These are phyloP conservation scores for Taphrina deformans DNA, from an alignment of 1,139 yeast species.

Conservation along the genomic window DNA sequence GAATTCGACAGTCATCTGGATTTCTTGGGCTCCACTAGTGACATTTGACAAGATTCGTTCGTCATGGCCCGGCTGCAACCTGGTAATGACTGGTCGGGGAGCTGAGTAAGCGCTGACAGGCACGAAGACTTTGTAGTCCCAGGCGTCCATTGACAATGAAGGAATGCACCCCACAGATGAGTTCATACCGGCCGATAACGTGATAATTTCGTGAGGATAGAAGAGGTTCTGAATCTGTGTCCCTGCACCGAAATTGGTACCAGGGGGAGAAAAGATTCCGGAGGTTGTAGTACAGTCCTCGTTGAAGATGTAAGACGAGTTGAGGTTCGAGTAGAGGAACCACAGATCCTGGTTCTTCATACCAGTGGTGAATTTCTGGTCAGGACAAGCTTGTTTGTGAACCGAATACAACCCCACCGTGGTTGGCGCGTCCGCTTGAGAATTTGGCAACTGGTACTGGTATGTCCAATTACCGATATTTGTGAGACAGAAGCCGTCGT, in stretches of 20 bases:
- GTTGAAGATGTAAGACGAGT: conserved; percentile 10
- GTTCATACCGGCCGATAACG: conserved; percentile 16
- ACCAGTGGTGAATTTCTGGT: conserved; percentile 20
- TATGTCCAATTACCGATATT: conserved; percentile 33
- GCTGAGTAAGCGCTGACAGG: conserved; percentile 24
- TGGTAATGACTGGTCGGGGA: conserved; percentile 33
- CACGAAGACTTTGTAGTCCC: conserved; percentile 31
- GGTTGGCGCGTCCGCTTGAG: conserved; percentile 4
- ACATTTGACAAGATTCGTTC: conserved; percentile 23
- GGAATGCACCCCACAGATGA: conserved; percentile 31
- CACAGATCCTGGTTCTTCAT: conserved; percentile 32
- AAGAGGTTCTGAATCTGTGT: conserved; percentile 26
- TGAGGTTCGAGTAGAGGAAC: conserved; percentile 30
- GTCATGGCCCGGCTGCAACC: conserved; percentile 33
- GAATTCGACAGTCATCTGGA: conserved; percentile 26
- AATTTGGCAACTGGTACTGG: conserved; percentile 8
- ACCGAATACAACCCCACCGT: conserved; percentile 21
- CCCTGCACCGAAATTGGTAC: conserved; percentile 15
- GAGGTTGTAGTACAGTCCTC: conserved; percentile 7
- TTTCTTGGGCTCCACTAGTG: neutral
- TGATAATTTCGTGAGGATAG: conserved; percentile 32
- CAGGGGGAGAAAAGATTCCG: conserved; percentile 31
- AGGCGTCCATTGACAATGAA: conserved; percentile 24
- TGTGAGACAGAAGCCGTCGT: conserved; percentile 31
- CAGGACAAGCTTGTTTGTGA: conserved; percentile 20